phyloP scores from a whole-genome alignment of 306 rosid species.

The Sphenostylis stenocarpa region DNA sequence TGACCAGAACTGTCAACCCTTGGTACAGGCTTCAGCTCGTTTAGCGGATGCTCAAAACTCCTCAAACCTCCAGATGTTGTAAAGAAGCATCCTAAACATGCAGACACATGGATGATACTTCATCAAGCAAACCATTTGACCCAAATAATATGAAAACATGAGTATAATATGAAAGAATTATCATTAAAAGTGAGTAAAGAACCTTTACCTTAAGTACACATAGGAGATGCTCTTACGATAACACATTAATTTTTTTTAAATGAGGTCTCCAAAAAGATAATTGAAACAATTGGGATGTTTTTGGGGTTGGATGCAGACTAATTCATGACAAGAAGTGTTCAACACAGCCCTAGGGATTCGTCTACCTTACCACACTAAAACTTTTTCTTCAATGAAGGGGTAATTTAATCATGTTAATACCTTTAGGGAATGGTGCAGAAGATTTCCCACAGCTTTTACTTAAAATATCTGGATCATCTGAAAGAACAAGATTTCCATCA shows the following conservation, averaged over 20 bases:
- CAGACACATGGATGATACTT: constrained; percentile 21
- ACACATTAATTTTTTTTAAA: neutral
- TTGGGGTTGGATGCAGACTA: too few species aligned
- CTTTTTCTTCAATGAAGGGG: too few species aligned
- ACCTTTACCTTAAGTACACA: too few species aligned
- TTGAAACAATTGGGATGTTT: too few species aligned
- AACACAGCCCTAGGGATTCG: neutral
- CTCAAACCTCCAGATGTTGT: constrained; percentile 83
- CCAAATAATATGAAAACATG: neutral
- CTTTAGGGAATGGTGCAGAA: constrained; percentile 92
- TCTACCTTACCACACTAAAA: neutral
- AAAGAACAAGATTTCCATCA: constrained; percentile 75
- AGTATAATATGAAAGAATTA: neutral
- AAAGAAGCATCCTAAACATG: constrained; percentile 80
- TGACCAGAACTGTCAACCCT: constrained; percentile 94
- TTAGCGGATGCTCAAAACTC: constrained; percentile 86
- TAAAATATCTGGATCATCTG: constrained; percentile 66
- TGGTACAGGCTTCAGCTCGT: constrained; percentile 88
- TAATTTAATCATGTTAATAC: constrained; percentile 35
- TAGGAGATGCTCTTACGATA: too few species aligned
- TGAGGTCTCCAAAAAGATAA: neutral
- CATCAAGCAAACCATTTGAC: neutral
- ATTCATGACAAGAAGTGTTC: neutral
- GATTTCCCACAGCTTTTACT: constrained; percentile 88
- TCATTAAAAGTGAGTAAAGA: too few species aligned